Conservation (phyloP, 352 stramenopile genomes). For the Phytophthora crassamura region DNA sequence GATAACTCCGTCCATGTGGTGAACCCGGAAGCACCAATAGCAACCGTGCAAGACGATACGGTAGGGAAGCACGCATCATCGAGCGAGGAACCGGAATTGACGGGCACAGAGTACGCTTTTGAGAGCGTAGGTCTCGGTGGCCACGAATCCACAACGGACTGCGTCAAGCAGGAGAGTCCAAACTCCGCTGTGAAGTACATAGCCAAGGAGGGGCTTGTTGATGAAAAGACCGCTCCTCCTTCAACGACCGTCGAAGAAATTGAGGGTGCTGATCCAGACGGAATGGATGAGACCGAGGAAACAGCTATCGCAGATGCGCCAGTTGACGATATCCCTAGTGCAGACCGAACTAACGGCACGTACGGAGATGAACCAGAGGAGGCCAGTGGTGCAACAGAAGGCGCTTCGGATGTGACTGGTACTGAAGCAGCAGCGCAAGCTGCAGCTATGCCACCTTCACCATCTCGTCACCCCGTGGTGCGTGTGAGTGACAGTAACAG, state of each 20-base stretch:
- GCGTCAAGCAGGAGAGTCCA: background rate
- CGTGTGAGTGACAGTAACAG: constrained; percentile 27
- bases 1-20: background rate
- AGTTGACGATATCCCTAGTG: background rate
- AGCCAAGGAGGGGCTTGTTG: background rate
- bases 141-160: background rate
- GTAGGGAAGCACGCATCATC: constrained; percentile 3
- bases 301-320: background rate
- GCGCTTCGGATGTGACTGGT: no score
- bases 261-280: background rate
- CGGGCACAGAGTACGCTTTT: constrained; percentile 1
- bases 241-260: background rate
- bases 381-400: background rate
- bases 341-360: background rate
- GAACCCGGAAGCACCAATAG: background rate
- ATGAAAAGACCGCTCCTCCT: background rate
- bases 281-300: background rate
- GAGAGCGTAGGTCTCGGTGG: background rate
- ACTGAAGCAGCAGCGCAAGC: background rate
- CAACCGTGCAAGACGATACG: constrained; percentile 1
- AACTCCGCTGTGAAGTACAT: background rate
- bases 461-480: constrained; percentile 18
- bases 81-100: constrained; percentile 11
- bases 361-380: constrained; percentile 13
- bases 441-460: background rate